Conservation (phyloP, 768 basidiomycete species). For the Strobilomyces confusus region DNA sequence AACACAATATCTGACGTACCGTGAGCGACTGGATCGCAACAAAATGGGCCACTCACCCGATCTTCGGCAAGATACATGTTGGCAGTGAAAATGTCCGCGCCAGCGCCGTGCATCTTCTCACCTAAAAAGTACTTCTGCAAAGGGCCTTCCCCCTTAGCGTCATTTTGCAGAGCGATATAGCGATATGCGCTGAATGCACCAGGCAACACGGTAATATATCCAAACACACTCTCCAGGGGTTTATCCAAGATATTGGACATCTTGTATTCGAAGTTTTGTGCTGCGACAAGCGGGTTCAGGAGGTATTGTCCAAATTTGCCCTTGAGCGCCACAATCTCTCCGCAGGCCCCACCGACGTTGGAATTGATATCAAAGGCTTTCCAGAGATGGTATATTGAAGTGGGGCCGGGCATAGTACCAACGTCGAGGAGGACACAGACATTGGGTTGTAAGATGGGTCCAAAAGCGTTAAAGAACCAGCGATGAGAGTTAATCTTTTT, state of each 20-base stretch:
- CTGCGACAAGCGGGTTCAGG: slow-evolving; percentile 82
- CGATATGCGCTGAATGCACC: slow-evolving; percentile 91
- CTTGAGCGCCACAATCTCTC: slow-evolving; percentile 93
- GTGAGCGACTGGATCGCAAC: slow-evolving; percentile 1
- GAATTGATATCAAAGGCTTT: slow-evolving; percentile 93
- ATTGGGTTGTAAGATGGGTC: slow-evolving; percentile 78
- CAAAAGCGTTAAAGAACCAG: slow-evolving; percentile 95
- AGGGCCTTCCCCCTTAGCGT: slow-evolving; percentile 76
- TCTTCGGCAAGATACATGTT: slow-evolving; percentile 97
- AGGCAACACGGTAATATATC: slow-evolving; percentile 92
- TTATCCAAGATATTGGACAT: slow-evolving; percentile 93
- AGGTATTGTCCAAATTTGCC: slow-evolving; percentile 77
- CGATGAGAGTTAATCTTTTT: slow-evolving; percentile 95
- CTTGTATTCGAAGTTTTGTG: slow-evolving; percentile 95
- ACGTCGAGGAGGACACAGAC: slow-evolving; percentile 93
- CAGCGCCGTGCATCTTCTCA: slow-evolving; percentile 89
- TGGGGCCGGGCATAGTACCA: slow-evolving; percentile 80
- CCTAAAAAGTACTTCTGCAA: slow-evolving; percentile 96
- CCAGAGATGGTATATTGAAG: slow-evolving; percentile 89
- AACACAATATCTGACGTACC: slow-evolving; percentile 74
- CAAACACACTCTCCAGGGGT: slow-evolving; percentile 84
- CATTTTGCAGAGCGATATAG: slow-evolving; percentile 90
- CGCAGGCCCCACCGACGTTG: slow-evolving; percentile 89
- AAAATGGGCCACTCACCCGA: slow-evolving; percentile 42
- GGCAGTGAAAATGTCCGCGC: slow-evolving; percentile 88